These are phyloP conservation scores for Pichia pseudocactophila DNA, from an alignment of 805 yeast genomes.

Conservation along the genomic window DNA sequence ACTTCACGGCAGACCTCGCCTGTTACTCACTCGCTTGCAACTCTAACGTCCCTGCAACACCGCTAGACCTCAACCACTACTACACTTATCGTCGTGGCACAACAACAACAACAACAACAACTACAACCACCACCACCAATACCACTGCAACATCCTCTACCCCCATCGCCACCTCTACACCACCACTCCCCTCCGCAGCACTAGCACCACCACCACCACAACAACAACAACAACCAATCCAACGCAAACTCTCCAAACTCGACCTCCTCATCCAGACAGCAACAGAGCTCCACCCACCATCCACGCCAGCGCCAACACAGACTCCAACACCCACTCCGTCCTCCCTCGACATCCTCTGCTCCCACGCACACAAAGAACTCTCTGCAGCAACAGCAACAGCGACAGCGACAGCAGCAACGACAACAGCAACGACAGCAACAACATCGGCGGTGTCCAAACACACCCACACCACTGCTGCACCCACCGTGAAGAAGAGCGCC, in stretches of 20 bases:
- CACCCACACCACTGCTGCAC: no score
- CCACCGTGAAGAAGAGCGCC: no score
- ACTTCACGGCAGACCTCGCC: conserved; percentile 22
- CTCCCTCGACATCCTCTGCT: neutral
- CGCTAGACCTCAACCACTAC: conserved; percentile 16
- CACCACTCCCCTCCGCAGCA: neutral
- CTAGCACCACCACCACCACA: neutral
- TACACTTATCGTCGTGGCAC: conserved; percentile 12
- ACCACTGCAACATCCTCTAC: neutral
- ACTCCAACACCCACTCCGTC: neutral
- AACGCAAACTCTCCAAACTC: conserved; percentile 18
- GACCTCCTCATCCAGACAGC: conserved; percentile 27
- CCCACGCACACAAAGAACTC: neutral
- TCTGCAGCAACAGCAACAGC: conserved; percentile 5
- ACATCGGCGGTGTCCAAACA: no score
- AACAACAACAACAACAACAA: conserved; percentile 8
- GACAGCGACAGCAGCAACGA: neutral
- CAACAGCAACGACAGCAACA: neutral
- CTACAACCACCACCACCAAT: conserved; percentile 3
- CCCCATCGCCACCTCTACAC: no score
- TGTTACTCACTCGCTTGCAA: conserved; percentile 24
- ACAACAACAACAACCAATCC: neutral
- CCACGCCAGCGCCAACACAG: conserved; percentile 1
- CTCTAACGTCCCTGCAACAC: conserved; percentile 21
- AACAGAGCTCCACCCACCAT: conserved; percentile 12